phyloP scores from a whole-genome alignment of 805 yeast species.

The Blastobotrys terrestris region DNA sequence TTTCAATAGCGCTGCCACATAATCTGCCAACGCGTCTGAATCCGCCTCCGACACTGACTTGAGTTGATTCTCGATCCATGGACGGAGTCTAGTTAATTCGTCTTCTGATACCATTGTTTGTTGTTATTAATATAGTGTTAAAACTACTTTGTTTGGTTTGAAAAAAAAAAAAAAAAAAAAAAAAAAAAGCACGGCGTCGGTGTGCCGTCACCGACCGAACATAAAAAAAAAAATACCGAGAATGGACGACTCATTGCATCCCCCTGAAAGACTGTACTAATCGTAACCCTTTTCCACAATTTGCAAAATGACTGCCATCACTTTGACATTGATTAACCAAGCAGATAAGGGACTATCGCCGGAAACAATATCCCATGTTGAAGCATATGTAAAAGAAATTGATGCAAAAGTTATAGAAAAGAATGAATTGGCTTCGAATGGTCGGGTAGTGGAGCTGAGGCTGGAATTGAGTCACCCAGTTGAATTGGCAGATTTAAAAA shows the following conservation, averaged over 20 bases:
- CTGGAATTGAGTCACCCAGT: neutral
- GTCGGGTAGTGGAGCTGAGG: neutral
- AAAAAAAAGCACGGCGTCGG: too few species aligned
- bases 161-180: too few species aligned
- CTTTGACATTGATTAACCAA: neutral
- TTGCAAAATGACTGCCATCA: neutral
- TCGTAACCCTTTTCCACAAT: neutral
- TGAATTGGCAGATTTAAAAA: neutral
- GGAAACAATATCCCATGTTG: neutral
- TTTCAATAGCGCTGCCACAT: constrained; percentile 38
- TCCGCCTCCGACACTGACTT: constrained; percentile 34
- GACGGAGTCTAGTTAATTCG: constrained; percentile 15
- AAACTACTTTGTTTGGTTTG: too few species aligned
- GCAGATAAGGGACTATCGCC: neutral
- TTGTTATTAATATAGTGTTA: too few species aligned
- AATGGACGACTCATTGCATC: too few species aligned
- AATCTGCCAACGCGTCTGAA: constrained; percentile 39
- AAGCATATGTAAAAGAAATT: neutral
- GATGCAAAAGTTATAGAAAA: too few species aligned
- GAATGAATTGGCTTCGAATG: neutral
- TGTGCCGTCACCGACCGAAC: too few species aligned
- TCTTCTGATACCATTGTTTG: constrained; percentile 16
- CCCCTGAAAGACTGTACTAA: too few species aligned
- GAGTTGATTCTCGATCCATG: constrained; percentile 21
- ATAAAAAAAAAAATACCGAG: neutral